Conservation (phyloP, 768 basidiomycete species). For the Tylopilus subfusipes region DNA sequence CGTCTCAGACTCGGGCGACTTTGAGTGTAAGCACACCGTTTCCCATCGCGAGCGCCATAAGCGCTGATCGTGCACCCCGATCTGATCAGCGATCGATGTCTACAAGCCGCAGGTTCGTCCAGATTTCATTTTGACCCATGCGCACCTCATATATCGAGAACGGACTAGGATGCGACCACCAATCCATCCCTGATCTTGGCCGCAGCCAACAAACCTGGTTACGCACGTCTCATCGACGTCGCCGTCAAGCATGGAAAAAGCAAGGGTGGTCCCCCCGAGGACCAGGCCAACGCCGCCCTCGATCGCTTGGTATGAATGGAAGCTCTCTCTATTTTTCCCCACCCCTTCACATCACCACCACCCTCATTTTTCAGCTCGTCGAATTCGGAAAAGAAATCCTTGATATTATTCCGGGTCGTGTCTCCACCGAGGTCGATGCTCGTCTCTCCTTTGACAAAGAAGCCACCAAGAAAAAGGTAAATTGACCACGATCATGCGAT, state of each 20-base stretch:
- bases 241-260: slow-evolving; percentile 73
- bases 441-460: slow-evolving; percentile 95
- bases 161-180: slow-evolving; percentile 86
- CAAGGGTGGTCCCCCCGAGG: slow-evolving; percentile 76
- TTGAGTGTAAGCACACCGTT: slow-evolving; percentile 55
- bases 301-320: slow-evolving; percentile 76
- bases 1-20: slow-evolving; percentile 97
- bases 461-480: slow-evolving; percentile 83
- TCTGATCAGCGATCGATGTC: slow-evolving; percentile 75
- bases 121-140: slow-evolving; percentile 11
- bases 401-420: slow-evolving; percentile 93
- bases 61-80: slow-evolving; percentile 22
- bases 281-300: slow-evolving; percentile 72
- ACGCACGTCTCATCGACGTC: slow-evolving; percentile 72
- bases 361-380: slow-evolving; percentile 62
- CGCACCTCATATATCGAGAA: slow-evolving; percentile 8
- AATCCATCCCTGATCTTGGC: slow-evolving; percentile 95
- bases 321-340: slow-evolving; percentile 6
- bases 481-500: slow-evolving; percentile 13
- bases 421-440: slow-evolving; percentile 99
- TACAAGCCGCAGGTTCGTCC: slow-evolving; percentile 86
- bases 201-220: slow-evolving; percentile 86
- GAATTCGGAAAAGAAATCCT: slow-evolving; percentile 98
- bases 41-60: slow-evolving; percentile 14
- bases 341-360: slow-evolving; percentile 10